Conservation (phyloP, 345 rosid genomes). For the Populus alba region DNA sequence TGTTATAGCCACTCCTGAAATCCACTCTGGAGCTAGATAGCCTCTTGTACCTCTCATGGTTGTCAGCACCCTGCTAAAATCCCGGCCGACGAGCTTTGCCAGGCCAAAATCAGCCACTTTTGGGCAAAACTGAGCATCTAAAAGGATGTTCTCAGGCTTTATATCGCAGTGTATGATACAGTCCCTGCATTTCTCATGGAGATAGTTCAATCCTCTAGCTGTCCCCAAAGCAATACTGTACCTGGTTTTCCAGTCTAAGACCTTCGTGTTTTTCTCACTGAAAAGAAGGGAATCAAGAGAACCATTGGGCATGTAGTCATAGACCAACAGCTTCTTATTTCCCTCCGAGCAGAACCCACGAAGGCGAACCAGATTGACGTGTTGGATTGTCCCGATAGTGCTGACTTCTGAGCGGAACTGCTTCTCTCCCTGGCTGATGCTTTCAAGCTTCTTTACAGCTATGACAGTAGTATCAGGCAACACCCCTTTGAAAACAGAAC, state of each 20-base stretch:
- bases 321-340: conserved; percentile 51
- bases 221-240: conserved; percentile 67
- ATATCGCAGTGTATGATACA: conserved; percentile 88
- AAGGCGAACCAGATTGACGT: conserved; percentile 72
- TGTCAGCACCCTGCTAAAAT: conserved; percentile 77
- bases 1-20: conserved; percentile 75
- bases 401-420: conserved; percentile 76
- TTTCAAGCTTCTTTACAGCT: conserved; percentile 80
- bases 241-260: conserved; percentile 59
- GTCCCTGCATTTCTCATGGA: conserved; percentile 80
- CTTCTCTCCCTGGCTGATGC: conserved; percentile 82
- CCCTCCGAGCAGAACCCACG: conserved; percentile 88
- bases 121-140: conserved; percentile 60
- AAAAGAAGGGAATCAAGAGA: conserved; percentile 67
- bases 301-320: conserved; percentile 77
- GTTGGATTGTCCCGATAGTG: conserved; percentile 77
- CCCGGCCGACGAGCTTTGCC: conserved; percentile 79
- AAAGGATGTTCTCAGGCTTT: conserved; percentile 81
- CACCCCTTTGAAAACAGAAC: conserved; percentile 77
- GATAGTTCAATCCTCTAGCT: conserved; percentile 73
- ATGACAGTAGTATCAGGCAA: conserved; percentile 60
- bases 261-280: conserved; percentile 23
- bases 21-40: conserved; percentile 91
- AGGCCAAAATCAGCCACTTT: conserved; percentile 87
- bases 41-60: conserved; percentile 89